These are phyloP conservation scores for Nemania sp. DNA, from an alignment of 2,329 filamentous ascomycete species.

Conservation along the genomic window DNA sequence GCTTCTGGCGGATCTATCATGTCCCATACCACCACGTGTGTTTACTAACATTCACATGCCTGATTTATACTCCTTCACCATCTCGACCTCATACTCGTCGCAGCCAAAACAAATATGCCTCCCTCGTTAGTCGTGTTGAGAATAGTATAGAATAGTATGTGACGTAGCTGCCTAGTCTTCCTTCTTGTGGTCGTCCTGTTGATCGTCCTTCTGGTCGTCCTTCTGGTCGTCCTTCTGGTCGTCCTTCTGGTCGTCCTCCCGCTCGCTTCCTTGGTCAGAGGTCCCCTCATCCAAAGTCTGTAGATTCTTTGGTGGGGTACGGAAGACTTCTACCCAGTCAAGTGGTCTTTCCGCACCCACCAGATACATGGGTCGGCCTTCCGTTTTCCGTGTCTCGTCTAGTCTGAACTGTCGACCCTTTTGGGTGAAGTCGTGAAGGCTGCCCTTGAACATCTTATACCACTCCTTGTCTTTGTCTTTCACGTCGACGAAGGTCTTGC, in stretches of 20 bases:
- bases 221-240: background rate
- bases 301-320: conserved; percentile 7
- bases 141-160: background rate
- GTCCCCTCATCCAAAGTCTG: background rate
- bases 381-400: conserved; percentile 57
- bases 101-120: background rate
- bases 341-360: conserved; percentile 40
- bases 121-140: background rate
- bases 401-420: conserved; percentile 64
- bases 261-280: no score
- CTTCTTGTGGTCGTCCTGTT: background rate
- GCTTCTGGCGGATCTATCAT: background rate
- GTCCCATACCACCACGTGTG: background rate
- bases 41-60: background rate
- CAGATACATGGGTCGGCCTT: conserved; percentile 51
- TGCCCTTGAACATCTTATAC: conserved; percentile 53
- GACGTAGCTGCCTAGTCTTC: background rate
- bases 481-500: conserved; percentile 50
- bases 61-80: background rate
- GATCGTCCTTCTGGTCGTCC: background rate
- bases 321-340: conserved; percentile 20
- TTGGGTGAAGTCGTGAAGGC: conserved; percentile 48
- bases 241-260: background rate
- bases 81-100: background rate
- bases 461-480: conserved; percentile 46